Evolutionary conservation across 2,329 filamentous ascomycete species (phyloP), one percentile per base, ranked within the genome.

Genomic region (Huntiella moniliformis): DNA sequence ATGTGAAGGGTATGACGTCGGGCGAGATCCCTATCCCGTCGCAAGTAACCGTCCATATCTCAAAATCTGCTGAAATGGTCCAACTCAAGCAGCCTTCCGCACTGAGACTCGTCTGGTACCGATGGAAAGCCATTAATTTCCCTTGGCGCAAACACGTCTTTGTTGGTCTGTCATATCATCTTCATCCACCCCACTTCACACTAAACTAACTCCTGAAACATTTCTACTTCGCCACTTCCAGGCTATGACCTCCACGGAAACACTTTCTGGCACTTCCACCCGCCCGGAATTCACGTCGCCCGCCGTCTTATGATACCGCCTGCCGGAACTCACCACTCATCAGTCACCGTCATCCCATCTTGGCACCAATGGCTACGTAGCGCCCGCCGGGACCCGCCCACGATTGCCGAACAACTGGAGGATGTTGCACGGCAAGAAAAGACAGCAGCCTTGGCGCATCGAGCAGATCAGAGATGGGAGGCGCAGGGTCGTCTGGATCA

Each of bases 321-420:
- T 8, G 60, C 64, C 42, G 62, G 62, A 38, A 67, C 67, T 2
- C 71, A 73, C 56, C 63, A 66, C 54, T 70, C 66, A 53, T 66
- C 72, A 32, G 67, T 79, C 45, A 60, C 60, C 47, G 73, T 79
- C 50, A 63, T 69, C 44, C 75, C 77, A 8, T 65, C 68, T 52
- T 81, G 77, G 77, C 75, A 79, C 59, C 75, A 79, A 55, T 81
- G 77, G 77, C 65, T 81, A 42, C 72, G 77, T 12, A 66, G 79
- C 57, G 72, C 68, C 39, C 70, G 77, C 15, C 50, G 55, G 2
- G 57, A 67, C 0, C 63, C 76, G 2, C 77, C 77, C 1, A 68
- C 63, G 2, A 57, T 79, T 8, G 58, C 60, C 1, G 77, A 81
- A 57, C 74, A 79, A 57, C 55, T 60, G 5, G 58, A 56, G 32